These are phyloP conservation scores for Leccinum rimulosum DNA, from an alignment of 768 basidiomycete genomes.

Conservation along the genomic window DNA sequence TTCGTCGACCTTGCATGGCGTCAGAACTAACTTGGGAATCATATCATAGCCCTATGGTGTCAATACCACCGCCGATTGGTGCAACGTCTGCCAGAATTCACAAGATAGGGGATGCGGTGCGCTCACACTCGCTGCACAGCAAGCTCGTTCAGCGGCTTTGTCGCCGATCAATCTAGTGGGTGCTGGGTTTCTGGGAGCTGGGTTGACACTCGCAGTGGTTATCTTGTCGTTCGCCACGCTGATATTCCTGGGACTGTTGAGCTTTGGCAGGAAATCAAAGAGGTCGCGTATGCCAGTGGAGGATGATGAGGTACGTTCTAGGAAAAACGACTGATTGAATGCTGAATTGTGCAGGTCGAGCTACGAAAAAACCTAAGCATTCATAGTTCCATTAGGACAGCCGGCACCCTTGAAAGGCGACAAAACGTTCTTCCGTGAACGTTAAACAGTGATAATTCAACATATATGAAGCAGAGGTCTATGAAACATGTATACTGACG, in stretches of 20 bases:
- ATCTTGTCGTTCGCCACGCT: conserved; percentile 38
- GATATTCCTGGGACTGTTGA: conserved; percentile 39
- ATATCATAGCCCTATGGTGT: conserved; percentile 44
- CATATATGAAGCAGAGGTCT: not conserved
- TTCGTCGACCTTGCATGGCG: not conserved
- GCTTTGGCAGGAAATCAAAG: conserved; percentile 20
- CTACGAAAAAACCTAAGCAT: conserved; percentile 18
- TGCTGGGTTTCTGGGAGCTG: conserved; percentile 69
- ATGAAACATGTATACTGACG: conserved; percentile 19
- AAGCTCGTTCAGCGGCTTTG: conserved; percentile 32
- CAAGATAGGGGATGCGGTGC: conserved; percentile 56
- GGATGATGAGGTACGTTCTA: conserved; percentile 22
- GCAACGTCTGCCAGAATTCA: conserved; percentile 54
- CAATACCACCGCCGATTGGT: conserved; percentile 57
- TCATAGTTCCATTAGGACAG: not conserved
- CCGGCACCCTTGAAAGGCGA: not conserved
- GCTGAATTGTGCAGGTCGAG: conserved; percentile 20
- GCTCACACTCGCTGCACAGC: conserved; percentile 33
- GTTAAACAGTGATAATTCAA: conserved; percentile 3
- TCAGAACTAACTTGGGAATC: not conserved
- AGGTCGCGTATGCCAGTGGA: not conserved
- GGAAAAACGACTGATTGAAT: not conserved
- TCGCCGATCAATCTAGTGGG: conserved; percentile 50
- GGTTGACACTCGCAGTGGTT: conserved; percentile 45
- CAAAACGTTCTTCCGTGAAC: not conserved